Conservation (phyloP, 2,329 filamentous ascomycete genomes). For the Diaporthe amygdali region DNA sequence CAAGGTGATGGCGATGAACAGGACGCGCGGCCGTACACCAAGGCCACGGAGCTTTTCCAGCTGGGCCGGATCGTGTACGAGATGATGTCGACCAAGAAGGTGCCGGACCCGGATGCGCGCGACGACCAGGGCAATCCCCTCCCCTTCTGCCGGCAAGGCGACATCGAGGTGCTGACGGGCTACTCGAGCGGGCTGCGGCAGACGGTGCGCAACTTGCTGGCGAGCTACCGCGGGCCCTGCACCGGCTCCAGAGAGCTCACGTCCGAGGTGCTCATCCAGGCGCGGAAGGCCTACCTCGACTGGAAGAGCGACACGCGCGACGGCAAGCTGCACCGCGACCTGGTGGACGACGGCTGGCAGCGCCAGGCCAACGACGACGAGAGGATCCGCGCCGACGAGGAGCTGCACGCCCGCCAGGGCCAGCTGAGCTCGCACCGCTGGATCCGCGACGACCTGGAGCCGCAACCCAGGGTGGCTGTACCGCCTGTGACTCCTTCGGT, state of each 20-base stretch:
- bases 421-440: not conserved
- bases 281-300: not conserved
- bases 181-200: constrained; percentile 25
- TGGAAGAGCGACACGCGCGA: constrained; percentile 7
- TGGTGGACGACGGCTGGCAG: constrained; percentile 18
- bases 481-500: too few relatives aligned
- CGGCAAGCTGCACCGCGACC: constrained; percentile 17
- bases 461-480: not conserved
- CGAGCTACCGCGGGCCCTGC: not conserved
- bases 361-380: constrained; percentile 14
- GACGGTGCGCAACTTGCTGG: constrained; percentile 16
- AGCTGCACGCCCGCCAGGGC: constrained; percentile 26
- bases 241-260: not conserved
- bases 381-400: not conserved
- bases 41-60: constrained; percentile 42
- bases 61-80: constrained; percentile 44
- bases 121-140: too few relatives aligned
- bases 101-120: constrained; percentile 38
- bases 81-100: constrained; percentile 45
- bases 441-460: not conserved
- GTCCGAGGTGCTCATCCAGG: not conserved
- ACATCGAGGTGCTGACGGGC: constrained; percentile 13
- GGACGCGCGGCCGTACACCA: constrained; percentile 40
- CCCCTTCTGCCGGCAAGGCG: not conserved
- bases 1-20: constrained; percentile 22